A percentile compares a stretch with the other conserved stretches of the same genome.
phyloP scores from a whole-genome alignment of 345 rosid genomes.

The Zanthoxylum bungeanum region DNA sequence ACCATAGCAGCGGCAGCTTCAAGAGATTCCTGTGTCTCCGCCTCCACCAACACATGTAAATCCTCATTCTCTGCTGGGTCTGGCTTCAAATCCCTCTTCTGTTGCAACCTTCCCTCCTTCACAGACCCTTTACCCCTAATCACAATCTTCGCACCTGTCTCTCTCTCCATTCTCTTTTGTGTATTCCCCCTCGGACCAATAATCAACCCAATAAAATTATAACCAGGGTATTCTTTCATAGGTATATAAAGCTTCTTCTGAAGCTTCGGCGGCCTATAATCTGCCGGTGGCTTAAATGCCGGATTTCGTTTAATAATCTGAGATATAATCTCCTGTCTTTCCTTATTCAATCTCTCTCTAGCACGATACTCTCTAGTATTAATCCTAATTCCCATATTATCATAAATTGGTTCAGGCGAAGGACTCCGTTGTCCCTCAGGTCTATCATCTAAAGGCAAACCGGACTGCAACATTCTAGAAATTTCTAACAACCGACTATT shows the following conservation, averaged over 20 bases:
- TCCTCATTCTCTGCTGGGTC: constrained; percentile 96
- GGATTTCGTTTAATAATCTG: constrained; percentile 91
- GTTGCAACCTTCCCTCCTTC: constrained; percentile 90
- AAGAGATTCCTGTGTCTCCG: constrained; percentile 83
- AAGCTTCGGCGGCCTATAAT: constrained; percentile 93
- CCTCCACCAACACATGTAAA: constrained; percentile 97
- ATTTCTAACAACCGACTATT: constrained; percentile 84
- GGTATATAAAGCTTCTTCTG: constrained; percentile 96
- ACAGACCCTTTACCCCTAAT: constrained; percentile 95
- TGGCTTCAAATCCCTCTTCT: constrained; percentile 89
- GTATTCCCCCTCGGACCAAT: constrained; percentile 97
- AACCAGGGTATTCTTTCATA: constrained; percentile 91
- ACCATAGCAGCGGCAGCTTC: constrained; percentile 98
- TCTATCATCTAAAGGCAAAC: constrained; percentile 76
- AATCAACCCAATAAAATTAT: constrained; percentile 87
- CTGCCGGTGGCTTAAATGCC: constrained; percentile 93
- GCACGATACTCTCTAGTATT: constrained; percentile 89
- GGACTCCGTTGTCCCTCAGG: constrained; percentile 96
- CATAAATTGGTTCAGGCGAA: constrained; percentile 93
- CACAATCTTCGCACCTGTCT: constrained; percentile 93
- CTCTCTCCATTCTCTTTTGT: constrained; percentile 98
- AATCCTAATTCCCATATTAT: constrained; percentile 88
- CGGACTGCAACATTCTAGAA: constrained; percentile 76
- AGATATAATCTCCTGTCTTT: constrained; percentile 88
- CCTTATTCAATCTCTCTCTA: constrained; percentile 78